Evolutionary conservation across 768 basidiomycete genomes (phyloP).

Genomic region (Tremella yokohamensis): DNA sequence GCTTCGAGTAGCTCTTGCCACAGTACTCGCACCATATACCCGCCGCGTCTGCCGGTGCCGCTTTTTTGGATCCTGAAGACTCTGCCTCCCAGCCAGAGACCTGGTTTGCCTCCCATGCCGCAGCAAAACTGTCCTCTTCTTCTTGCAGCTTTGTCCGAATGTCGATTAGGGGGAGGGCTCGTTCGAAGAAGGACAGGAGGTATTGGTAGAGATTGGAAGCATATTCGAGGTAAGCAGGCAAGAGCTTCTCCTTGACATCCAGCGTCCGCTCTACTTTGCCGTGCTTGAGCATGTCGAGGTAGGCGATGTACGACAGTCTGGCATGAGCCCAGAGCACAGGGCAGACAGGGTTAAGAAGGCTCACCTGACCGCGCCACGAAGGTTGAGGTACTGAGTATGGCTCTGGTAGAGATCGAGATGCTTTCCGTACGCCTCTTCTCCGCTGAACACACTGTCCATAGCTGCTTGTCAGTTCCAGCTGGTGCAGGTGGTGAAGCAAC

Average conservation of each 20-base stretch:
- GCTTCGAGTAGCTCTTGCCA: conserved; percentile 91
- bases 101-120: conserved; percentile 73
- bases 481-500: conserved; percentile 47
- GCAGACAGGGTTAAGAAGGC: not conserved
- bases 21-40: conserved; percentile 94
- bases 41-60: conserved; percentile 53
- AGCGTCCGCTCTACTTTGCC: conserved; percentile 56
- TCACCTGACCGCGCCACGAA: conserved; percentile 63
- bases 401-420: conserved; percentile 89
- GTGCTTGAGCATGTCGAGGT: conserved; percentile 77
- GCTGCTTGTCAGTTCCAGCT: conserved; percentile 24
- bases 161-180: conserved; percentile 78
- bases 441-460: conserved; percentile 70
- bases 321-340: not conserved
- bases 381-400: conserved; percentile 82
- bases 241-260: conserved; percentile 45
- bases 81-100: conserved; percentile 70
- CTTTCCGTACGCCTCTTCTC: conserved; percentile 91
- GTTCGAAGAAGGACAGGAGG: conserved; percentile 77
- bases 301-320: conserved; percentile 82
- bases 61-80: conserved; percentile 55
- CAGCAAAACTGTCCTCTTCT: conserved; percentile 67
- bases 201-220: conserved; percentile 77
- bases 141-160: conserved; percentile 65
- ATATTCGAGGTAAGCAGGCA: conserved; percentile 60